A percentile compares a stretch with the other conserved stretches of the same genome.
Evolutionary conservation across 1,284 basidiomycete species (phyloP).

Genomic region (Heterobasidion parviporum): DNA sequence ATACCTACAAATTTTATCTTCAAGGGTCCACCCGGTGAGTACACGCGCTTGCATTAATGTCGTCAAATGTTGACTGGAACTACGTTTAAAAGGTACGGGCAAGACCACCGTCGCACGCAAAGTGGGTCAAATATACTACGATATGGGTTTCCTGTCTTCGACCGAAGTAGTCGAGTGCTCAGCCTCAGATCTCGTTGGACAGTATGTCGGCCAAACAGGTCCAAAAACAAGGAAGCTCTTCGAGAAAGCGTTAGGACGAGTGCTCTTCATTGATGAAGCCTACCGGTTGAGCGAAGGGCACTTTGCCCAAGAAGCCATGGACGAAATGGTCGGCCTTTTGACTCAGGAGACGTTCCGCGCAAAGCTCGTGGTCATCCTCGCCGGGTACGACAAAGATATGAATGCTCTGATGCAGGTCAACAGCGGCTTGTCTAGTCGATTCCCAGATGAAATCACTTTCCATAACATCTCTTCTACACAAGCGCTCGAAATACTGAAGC

Average conservation of each 20-base stretch:
- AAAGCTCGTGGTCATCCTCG: constrained; percentile 57
- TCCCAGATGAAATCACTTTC: constrained; percentile 53
- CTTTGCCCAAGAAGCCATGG: constrained; percentile 60
- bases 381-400: constrained; percentile 62
- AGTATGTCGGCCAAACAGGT: constrained; percentile 62
- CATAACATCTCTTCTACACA: constrained; percentile 38
- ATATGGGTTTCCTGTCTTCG: constrained; percentile 55
- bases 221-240: constrained; percentile 51
- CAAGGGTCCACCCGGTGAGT: constrained; percentile 58
- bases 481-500: constrained; percentile 42
- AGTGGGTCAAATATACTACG: constrained; percentile 48
- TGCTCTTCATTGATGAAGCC: constrained; percentile 63
- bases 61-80: neutral
- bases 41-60: neutral
- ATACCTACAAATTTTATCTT: constrained; percentile 65
- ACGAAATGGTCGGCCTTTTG: constrained; percentile 54
- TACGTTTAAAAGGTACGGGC: constrained; percentile 22
- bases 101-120: constrained; percentile 37
- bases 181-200: constrained; percentile 55
- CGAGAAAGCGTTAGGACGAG: constrained; percentile 52
- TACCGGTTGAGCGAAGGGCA: constrained; percentile 49
- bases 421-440: constrained; percentile 56
- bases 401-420: constrained; percentile 50
- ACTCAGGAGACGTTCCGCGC: constrained; percentile 46
- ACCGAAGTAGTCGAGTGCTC: constrained; percentile 53